These are phyloP conservation scores for Populus tomentosa DNA, from an alignment of 441 rosid species.

Conservation along the genomic window DNA sequence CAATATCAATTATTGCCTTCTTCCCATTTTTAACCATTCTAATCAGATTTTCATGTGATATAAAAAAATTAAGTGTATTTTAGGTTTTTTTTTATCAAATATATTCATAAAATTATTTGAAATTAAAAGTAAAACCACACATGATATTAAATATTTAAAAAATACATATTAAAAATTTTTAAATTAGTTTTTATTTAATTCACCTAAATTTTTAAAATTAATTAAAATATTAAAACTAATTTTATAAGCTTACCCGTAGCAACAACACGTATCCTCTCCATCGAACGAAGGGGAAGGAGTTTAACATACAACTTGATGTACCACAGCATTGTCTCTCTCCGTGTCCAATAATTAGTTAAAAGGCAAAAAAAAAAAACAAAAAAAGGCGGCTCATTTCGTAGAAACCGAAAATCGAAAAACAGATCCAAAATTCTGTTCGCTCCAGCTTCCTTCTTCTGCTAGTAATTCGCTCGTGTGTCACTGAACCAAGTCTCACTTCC, in stretches of 20 bases:
- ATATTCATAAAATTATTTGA: too few relatives aligned
- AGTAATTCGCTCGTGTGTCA: not conserved
- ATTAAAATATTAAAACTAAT: not conserved
- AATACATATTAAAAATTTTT: too few relatives aligned
- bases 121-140: too few relatives aligned
- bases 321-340: not conserved
- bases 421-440: not conserved
- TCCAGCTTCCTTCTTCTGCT: not conserved
- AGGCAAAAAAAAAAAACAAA: not conserved
- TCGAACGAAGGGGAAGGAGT: not conserved
- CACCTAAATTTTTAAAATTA: too few relatives aligned
- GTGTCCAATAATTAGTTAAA: not conserved
- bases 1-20: not conserved
- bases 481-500: not conserved
- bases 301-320: not conserved
- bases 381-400: not conserved
- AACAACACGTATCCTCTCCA: not conserved
- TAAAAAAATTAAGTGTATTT: not conserved
- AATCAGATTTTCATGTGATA: not conserved
- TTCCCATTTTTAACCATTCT: not conserved
- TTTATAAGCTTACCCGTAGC: not conserved
- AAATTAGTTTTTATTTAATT: too few relatives aligned
- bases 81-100: not conserved
- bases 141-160: too few relatives aligned
- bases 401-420: not conserved